These are phyloP conservation scores for Pichia kluyveri DNA, from an alignment of 805 yeast genomes.

Conservation along the genomic window DNA sequence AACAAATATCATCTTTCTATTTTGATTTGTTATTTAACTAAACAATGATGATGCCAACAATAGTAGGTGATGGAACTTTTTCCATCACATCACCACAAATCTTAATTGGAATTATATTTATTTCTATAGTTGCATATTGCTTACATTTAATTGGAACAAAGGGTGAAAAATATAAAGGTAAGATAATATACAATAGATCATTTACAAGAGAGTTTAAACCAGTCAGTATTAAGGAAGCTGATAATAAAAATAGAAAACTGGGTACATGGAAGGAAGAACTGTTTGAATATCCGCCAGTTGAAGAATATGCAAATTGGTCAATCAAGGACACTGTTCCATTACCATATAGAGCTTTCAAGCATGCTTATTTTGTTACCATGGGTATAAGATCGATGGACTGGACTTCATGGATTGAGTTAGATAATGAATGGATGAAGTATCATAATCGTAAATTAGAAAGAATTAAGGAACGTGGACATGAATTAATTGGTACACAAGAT, in stretches of 20 bases:
- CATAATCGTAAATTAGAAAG: constrained; percentile 46
- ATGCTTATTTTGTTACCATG: constrained; percentile 58
- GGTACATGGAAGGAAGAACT: constrained; percentile 50
- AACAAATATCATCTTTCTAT: too few species aligned
- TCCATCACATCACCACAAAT: not conserved
- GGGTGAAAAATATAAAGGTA: not conserved
- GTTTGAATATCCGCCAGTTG: constrained; percentile 41
- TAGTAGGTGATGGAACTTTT: not conserved
- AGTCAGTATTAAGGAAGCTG: constrained; percentile 26
- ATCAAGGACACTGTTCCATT: constrained; percentile 40
- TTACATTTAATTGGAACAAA: not conserved
- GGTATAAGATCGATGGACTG: constrained; percentile 58
- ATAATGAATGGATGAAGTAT: constrained; percentile 52
- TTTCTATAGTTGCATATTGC: not conserved
- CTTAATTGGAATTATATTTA: not conserved
- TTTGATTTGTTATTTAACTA: too few species aligned
- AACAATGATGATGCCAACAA: constrained; percentile 5
- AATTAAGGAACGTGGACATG: constrained; percentile 35
- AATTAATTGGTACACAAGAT: constrained; percentile 41
- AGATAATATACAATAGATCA: constrained; percentile 2
- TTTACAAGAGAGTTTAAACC: constrained; percentile 20
- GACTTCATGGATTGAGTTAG: constrained; percentile 59
- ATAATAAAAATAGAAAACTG: constrained; percentile 36
- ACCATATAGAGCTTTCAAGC: constrained; percentile 62
- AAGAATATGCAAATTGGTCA: constrained; percentile 40